These are phyloP conservation scores for Centaurea solstitialis DNA, from an alignment of 129 eudicot genomes.

Conservation along the genomic window DNA sequence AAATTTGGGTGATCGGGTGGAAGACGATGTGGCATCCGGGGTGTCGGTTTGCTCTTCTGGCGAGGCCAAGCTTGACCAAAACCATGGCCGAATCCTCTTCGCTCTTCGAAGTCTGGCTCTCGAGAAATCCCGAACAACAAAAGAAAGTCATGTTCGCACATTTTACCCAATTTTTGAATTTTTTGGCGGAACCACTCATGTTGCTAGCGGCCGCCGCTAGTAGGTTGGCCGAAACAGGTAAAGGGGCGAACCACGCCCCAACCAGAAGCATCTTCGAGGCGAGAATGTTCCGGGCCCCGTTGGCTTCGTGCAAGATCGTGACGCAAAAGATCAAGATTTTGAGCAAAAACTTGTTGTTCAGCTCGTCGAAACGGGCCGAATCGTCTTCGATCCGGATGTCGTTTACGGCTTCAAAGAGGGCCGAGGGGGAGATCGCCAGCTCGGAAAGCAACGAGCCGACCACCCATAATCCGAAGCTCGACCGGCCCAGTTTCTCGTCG, in stretches of 20 bases:
- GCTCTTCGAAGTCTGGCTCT: slow-evolving; percentile 55
- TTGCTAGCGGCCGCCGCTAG: slow-evolving; percentile 71
- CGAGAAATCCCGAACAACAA: slow-evolving; percentile 57
- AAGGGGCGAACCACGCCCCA: slow-evolving; percentile 88
- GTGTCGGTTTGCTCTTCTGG: slow-evolving; percentile 54
- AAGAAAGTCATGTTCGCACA: slow-evolving; percentile 50
- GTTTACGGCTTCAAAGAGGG: slow-evolving; percentile 70
- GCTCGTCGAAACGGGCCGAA: slow-evolving; percentile 44
- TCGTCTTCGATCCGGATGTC: slow-evolving; percentile 49
- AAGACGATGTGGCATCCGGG: slow-evolving; percentile 67
- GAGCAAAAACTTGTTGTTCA: slow-evolving; percentile 52
- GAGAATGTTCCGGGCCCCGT: slow-evolving; percentile 42
- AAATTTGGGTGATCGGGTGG: slow-evolving; percentile 70
- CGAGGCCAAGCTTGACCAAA: slow-evolving; percentile 70
- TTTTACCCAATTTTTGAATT: slow-evolving; percentile 60
- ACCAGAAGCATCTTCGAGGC: slow-evolving; percentile 79
- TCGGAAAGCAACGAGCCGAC: slow-evolving; percentile 75
- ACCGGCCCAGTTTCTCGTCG: slow-evolving; percentile 71
- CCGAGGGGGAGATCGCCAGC: slow-evolving; percentile 63
- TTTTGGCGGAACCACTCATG: slow-evolving; percentile 40
- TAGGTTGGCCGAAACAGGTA: slow-evolving; percentile 65
- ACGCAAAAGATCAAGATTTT: slow-evolving; percentile 63
- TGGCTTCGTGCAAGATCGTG: slow-evolving; percentile 59
- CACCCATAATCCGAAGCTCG: slow-evolving; percentile 66
- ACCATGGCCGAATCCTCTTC: slow-evolving; percentile 90